Conservation (phyloP, 768 basidiomycete genomes). For the Termitomyces sp. region DNA sequence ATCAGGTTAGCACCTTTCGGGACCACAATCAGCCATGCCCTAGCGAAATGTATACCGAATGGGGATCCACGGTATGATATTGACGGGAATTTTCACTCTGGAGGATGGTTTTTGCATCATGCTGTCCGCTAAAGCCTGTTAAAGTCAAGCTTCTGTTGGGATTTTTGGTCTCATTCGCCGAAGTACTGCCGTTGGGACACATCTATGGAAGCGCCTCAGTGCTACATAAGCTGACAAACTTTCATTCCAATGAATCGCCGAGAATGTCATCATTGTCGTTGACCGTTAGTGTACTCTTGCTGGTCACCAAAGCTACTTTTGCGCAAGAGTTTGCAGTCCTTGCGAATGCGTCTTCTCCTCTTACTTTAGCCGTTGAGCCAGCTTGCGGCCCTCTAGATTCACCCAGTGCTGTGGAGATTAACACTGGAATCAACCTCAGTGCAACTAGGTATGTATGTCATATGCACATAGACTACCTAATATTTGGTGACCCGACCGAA, state of each 20-base stretch:
- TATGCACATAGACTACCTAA: neutral
- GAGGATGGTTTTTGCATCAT: neutral
- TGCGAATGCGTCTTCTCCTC: neutral
- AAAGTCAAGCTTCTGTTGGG: neutral
- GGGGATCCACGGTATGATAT: neutral
- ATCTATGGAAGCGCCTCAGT: neutral
- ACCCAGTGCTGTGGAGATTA: neutral
- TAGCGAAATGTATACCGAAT: neutral
- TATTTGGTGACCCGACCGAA: neutral
- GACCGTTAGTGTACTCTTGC: neutral
- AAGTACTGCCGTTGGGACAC: neutral
- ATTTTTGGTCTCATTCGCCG: neutral
- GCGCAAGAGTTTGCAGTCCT: neutral
- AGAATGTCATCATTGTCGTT: neutral
- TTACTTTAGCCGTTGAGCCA: neutral
- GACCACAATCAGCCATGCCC: neutral
- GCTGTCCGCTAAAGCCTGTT: neutral
- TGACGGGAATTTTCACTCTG: neutral
- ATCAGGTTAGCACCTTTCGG: neutral
- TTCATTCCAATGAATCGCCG: neutral
- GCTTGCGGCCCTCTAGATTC: neutral
- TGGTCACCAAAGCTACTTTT: neutral
- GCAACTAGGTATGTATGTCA: neutral
- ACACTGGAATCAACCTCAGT: neutral
- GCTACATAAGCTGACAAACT: neutral